These are phyloP conservation scores for Neospermospora avenae DNA, from an alignment of 2,329 filamentous ascomycete genomes.

Conservation along the genomic window DNA sequence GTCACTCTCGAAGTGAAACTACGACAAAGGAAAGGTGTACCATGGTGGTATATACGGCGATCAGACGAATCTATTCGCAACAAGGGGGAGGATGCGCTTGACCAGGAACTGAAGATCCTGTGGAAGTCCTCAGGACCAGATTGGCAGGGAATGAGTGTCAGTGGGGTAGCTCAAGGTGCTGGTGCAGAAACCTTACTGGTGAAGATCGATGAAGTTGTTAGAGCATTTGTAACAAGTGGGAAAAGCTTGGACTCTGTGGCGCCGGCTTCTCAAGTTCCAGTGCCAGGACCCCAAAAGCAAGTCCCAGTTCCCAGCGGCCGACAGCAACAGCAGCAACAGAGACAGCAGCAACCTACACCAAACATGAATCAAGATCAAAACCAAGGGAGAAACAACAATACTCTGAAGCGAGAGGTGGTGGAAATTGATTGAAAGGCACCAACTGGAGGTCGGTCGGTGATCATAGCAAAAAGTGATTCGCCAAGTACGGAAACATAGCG, in stretches of 20 bases:
- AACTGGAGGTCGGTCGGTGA: background rate
- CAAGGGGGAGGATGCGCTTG: conserved; percentile 35
- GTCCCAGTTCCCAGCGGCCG: background rate
- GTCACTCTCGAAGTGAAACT: conserved; percentile 53
- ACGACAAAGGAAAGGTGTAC: conserved; percentile 44
- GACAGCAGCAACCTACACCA: conserved; percentile 23
- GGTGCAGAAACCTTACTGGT: conserved; percentile 38
- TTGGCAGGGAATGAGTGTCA: conserved; percentile 47
- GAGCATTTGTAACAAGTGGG: conserved; percentile 17
- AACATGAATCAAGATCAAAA: conserved; percentile 24
- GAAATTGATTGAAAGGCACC: conserved; percentile 25
- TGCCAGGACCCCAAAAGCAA: conserved; percentile 9
- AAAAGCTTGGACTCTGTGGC: background rate
- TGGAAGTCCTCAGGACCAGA: conserved; percentile 44
- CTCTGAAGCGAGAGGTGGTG: conserved; percentile 21
- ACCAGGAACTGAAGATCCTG: conserved; percentile 41
- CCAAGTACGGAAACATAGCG: conserved; percentile 13
- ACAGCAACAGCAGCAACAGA: conserved; percentile 10
- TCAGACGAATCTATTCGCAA: conserved; percentile 24
- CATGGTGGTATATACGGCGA: conserved; percentile 35
- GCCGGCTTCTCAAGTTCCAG: background rate
- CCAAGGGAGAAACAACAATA: conserved; percentile 18
- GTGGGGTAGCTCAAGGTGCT: conserved; percentile 44
- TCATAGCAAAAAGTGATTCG: background rate
- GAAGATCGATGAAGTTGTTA: conserved; percentile 30